phyloP scores from a whole-genome alignment of 1,284 basidiomycete species.

The Ceratobasidium papillatum region DNA sequence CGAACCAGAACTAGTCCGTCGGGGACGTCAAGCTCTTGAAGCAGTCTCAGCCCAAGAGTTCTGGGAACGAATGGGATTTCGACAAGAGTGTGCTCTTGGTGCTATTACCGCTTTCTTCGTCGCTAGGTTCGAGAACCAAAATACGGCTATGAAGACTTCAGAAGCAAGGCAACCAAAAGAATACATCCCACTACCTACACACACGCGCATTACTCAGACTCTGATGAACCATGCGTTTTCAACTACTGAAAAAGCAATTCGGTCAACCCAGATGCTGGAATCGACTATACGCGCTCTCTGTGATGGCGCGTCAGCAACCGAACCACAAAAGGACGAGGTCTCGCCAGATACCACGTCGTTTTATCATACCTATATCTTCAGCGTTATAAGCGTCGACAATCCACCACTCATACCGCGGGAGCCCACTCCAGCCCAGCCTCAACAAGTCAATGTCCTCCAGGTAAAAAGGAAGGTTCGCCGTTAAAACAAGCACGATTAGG shows the following conservation, averaged over 20 bases:
- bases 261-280: conserved; percentile 75
- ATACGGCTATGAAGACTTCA: conserved; percentile 38
- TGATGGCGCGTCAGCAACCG: conserved; percentile 1
- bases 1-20: conserved; percentile 35
- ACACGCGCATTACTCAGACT: conserved; percentile 71
- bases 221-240: conserved; percentile 84
- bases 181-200: conserved; percentile 68
- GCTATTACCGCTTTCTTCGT: conserved; percentile 91
- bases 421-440: conserved; percentile 1
- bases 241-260: conserved; percentile 66
- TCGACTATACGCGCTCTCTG: conserved; percentile 67
- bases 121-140: conserved; percentile 55
- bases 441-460: conserved; percentile 17
- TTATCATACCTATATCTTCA: conserved; percentile 13
- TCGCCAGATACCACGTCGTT: neutral
- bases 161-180: conserved; percentile 52
- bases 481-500: neutral
- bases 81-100: conserved; percentile 88
- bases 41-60: conserved; percentile 75
- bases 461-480: conserved; percentile 35
- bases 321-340: neutral
- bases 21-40: conserved; percentile 38
- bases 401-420: conserved; percentile 30
- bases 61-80: conserved; percentile 93
- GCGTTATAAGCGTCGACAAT: conserved; percentile 1